A percentile compares a stretch with the other conserved stretches of the same genome.
Evolutionary conservation across 176 grass and related monocot species (phyloP).

Genomic region (Aegilops tauschii): DNA sequence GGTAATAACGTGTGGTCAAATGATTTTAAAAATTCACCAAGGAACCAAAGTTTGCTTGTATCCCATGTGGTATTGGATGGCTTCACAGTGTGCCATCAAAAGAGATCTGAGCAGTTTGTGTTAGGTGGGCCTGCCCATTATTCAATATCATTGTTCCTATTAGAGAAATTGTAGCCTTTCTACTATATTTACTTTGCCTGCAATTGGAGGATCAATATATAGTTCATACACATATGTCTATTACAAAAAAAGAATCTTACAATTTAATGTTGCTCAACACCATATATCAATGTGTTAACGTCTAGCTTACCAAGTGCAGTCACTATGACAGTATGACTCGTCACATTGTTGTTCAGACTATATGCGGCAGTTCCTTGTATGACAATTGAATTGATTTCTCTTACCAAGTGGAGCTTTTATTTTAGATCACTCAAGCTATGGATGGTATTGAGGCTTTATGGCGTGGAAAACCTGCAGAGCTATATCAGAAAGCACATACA

Average conservation of each 20-base stretch:
- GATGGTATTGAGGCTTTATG: slow-evolving; percentile 79
- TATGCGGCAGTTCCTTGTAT: background rate
- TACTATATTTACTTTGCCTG: background rate
- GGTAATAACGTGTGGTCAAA: background rate
- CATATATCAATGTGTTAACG: background rate
- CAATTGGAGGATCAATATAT: background rate
- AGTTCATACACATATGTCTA: background rate
- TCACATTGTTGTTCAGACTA: background rate
- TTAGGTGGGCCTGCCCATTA: background rate
- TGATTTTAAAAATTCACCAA: background rate
- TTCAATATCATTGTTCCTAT: background rate
- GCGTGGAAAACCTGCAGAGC: slow-evolving; percentile 61
- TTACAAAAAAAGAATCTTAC: background rate
- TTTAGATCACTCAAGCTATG: slow-evolving; percentile 74
- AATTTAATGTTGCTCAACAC: background rate
- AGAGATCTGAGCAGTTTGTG: background rate
- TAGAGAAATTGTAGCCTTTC: background rate
- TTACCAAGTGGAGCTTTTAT: slow-evolving; percentile 12
- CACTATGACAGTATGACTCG: background rate
- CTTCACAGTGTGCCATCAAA: background rate
- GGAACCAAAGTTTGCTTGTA: background rate
- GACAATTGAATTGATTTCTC: background rate
- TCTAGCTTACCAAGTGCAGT: background rate
- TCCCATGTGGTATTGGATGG: background rate
- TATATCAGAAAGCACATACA: slow-evolving; percentile 67